These are phyloP conservation scores for Hygrocybe punicea DNA, from an alignment of 768 basidiomycete species.

Conservation along the genomic window DNA sequence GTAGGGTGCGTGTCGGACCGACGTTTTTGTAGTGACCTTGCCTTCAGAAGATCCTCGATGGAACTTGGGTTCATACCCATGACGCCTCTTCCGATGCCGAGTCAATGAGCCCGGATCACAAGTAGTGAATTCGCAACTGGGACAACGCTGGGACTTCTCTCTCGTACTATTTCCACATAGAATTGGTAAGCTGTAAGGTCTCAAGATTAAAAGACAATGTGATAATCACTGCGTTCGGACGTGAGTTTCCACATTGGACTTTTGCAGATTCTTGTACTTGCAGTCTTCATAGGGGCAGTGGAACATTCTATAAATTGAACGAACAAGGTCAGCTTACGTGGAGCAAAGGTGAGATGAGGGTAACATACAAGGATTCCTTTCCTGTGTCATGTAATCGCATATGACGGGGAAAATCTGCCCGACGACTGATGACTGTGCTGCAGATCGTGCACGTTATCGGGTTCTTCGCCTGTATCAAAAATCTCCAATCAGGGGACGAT, in stretches of 20 bases:
- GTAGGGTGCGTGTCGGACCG: background rate
- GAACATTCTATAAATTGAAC: conserved; percentile 21
- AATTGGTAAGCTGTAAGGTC: background rate
- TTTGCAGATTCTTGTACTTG: conserved; percentile 28
- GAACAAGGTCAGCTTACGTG: background rate
- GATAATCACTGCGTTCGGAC: conserved; percentile 29
- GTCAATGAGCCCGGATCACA: conserved; percentile 30
- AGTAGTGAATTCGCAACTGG: conserved; percentile 26
- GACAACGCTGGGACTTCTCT: conserved; percentile 25
- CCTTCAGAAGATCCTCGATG: background rate
- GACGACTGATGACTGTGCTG: conserved; percentile 15
- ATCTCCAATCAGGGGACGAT: background rate
- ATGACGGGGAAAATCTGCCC: conserved; percentile 20
- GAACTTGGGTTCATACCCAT: conserved; percentile 19
- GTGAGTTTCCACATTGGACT: conserved; percentile 34
- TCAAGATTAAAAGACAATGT: background rate
- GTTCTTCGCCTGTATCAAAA: background rate
- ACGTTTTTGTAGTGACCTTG: background rate
- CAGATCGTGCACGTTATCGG: conserved; percentile 11
- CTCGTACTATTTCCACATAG: conserved; percentile 21
- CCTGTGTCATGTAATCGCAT: conserved; percentile 17
- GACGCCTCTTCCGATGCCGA: conserved; percentile 31
- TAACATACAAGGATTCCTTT: conserved; percentile 12
- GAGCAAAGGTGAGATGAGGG: background rate
- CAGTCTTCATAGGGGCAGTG: conserved; percentile 28